A percentile compares a stretch with the other conserved stretches of the same genome.
phyloP scores from a whole-genome alignment of 2,329 filamentous ascomycete species.

The Nectriaceae sp. region DNA sequence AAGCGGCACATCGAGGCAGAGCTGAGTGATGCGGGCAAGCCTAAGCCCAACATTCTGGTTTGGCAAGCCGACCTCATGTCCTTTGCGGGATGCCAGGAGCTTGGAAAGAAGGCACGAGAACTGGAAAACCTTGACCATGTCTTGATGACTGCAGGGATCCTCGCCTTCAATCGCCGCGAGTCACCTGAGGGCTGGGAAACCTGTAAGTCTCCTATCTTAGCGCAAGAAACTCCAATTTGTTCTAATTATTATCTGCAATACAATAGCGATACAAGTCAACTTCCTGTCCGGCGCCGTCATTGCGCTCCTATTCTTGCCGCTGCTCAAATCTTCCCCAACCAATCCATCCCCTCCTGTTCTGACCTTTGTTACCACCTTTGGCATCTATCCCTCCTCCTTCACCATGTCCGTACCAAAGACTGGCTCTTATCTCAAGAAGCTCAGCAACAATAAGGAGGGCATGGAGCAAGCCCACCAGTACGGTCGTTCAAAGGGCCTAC shows the following conservation, averaged over 20 bases:
- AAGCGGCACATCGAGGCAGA: slow-evolving; percentile 37
- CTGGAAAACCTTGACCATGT: slow-evolving; percentile 37
- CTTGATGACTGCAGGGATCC: slow-evolving; percentile 39
- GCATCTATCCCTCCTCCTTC: slow-evolving; percentile 39
- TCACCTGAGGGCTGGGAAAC: slow-evolving; percentile 43
- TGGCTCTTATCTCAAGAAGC: slow-evolving; percentile 35
- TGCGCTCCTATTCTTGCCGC: slow-evolving; percentile 34
- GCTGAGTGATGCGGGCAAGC: slow-evolving; percentile 23
- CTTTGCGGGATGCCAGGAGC: slow-evolving; percentile 34
- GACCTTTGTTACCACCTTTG: slow-evolving; percentile 41
- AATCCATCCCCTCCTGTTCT: slow-evolving; percentile 37
- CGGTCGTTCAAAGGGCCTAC: slow-evolving; percentile 38
- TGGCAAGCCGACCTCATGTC: slow-evolving; percentile 41
- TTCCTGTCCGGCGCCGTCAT: slow-evolving; percentile 37
- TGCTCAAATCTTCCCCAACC: slow-evolving; percentile 33
- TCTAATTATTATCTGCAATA: slow-evolving; percentile 7
- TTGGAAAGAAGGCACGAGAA: slow-evolving; percentile 29
- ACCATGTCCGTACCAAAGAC: slow-evolving; percentile 35
- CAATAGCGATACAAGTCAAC: slow-evolving; percentile 38
- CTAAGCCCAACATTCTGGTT: slow-evolving; percentile 34
- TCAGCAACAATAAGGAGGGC: slow-evolving; percentile 39
- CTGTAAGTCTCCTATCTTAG: slow-evolving; percentile 22
- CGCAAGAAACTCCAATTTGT: neutral
- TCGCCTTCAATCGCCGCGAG: slow-evolving; percentile 36
- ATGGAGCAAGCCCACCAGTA: slow-evolving; percentile 40